phyloP scores from a whole-genome alignment of 768 basidiomycete species.

The Trametes gibbosa region DNA sequence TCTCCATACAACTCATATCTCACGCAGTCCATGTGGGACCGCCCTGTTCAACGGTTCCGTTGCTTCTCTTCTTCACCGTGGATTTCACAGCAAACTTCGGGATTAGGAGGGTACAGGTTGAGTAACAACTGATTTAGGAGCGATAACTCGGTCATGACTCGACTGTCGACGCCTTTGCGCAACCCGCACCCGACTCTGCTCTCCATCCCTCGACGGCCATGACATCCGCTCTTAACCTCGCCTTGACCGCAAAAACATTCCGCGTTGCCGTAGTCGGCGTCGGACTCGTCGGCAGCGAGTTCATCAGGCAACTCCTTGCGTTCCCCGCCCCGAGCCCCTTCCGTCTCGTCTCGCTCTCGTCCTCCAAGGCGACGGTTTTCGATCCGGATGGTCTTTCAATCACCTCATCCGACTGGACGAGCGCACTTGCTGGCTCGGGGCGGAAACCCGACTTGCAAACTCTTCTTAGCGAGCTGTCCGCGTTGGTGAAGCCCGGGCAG shows the following conservation, averaged over 20 bases:
- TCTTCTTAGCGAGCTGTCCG: constrained; percentile 42
- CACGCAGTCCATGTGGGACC: neutral
- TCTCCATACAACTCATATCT: neutral
- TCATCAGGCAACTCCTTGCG: constrained; percentile 76
- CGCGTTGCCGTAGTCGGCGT: constrained; percentile 82
- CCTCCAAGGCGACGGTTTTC: constrained; percentile 61
- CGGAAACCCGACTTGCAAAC: constrained; percentile 40
- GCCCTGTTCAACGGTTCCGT: neutral
- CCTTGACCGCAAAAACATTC: constrained; percentile 28
- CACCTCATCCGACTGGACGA: constrained; percentile 40
- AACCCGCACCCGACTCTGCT: neutral
- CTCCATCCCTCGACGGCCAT: neutral
- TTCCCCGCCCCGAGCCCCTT: constrained; percentile 58
- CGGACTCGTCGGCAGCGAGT: constrained; percentile 88
- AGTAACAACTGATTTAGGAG: neutral
- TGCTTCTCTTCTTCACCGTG: no score
- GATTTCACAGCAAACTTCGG: no score
- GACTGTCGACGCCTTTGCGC: neutral
- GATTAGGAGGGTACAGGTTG: neutral
- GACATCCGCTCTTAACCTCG: neutral
- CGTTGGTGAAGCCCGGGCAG: constrained; percentile 43
- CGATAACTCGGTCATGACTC: constrained; percentile 10
- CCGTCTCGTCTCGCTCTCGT: constrained; percentile 65
- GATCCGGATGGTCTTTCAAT: constrained; percentile 45
- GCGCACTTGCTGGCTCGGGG: constrained; percentile 48